These are phyloP conservation scores for Medicago ruthenica DNA, from an alignment of 306 rosid genomes.

Conservation along the genomic window DNA sequence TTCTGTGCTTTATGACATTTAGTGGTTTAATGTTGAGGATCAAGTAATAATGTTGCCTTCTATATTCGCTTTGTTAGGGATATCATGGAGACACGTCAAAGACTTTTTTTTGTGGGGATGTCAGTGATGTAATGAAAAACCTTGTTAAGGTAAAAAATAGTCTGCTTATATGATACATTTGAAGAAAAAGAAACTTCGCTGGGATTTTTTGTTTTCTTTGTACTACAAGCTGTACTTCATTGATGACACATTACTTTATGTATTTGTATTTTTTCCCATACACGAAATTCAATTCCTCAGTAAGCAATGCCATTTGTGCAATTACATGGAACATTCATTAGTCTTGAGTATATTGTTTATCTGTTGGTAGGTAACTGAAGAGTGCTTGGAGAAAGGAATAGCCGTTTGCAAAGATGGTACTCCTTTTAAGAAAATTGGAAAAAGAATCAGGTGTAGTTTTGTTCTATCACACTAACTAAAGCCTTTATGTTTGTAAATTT, in stretches of 20 bases:
- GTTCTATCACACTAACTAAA: constrained; percentile 3
- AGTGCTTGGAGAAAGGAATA: constrained; percentile 93
- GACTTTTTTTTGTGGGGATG: constrained; percentile 89
- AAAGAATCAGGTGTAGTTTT: constrained; percentile 74
- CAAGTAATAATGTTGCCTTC: constrained; percentile 13
- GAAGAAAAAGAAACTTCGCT: constrained; percentile 8
- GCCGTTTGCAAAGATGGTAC: constrained; percentile 93
- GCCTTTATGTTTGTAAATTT: constrained; percentile 2
- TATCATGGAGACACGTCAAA: constrained; percentile 99
- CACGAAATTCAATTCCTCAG: background rate
- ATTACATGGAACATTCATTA: constrained; percentile 26
- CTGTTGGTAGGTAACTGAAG: constrained; percentile 73
- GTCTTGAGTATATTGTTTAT: constrained; percentile 10
- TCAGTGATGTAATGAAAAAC: constrained; percentile 67
- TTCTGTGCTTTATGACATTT: constrained; percentile 15
- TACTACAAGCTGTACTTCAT: constrained; percentile 5
- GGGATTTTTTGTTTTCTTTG: constrained; percentile 24
- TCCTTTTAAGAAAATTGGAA: constrained; percentile 88
- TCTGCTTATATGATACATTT: constrained; percentile 25
- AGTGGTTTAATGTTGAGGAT: constrained; percentile 16
- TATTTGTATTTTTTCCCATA: constrained; percentile 16
- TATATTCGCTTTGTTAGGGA: constrained; percentile 62
- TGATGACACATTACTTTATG: constrained; percentile 16
- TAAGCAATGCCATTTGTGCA: constrained; percentile 28
- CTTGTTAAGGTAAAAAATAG: constrained; percentile 70